A percentile compares a stretch with the other conserved stretches of the same genome.
Evolutionary conservation across 108 stramenopile genomes (phyloP).

Genomic region (Licmophora abbreviata): DNA sequence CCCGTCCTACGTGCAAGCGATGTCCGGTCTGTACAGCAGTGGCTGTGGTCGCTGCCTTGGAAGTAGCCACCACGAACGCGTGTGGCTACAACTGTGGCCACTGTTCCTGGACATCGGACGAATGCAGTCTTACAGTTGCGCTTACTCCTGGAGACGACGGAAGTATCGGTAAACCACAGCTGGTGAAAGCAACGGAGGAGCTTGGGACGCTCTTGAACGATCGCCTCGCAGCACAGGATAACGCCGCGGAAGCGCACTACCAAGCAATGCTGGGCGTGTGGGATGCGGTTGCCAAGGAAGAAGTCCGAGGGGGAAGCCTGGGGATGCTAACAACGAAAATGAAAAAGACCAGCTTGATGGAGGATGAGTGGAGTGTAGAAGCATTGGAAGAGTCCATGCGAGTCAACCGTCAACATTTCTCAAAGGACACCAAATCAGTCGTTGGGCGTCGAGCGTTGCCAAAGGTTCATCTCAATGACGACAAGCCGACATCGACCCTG

Average conservation of each 20-base stretch:
- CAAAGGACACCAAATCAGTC: neutral
- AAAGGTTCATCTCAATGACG: constrained; percentile 8
- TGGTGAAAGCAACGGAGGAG: constrained; percentile 16
- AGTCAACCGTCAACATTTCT: constrained; percentile 16
- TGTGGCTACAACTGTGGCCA: constrained; percentile 38
- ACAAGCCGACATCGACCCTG: neutral
- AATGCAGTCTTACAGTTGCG: constrained; percentile 12
- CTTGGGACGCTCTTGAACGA: constrained; percentile 10
- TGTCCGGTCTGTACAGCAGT: constrained; percentile 61
- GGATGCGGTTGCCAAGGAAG: constrained; percentile 21
- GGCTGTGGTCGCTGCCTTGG: constrained; percentile 22
- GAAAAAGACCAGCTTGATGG: constrained; percentile 6
- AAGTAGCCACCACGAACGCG: constrained; percentile 3
- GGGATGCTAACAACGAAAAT: neutral
- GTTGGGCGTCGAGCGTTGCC: constrained; percentile 15
- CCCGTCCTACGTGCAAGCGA: constrained; percentile 30
- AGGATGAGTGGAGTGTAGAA: constrained; percentile 45
- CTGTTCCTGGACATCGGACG: constrained; percentile 36
- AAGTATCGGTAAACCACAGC: constrained; percentile 13
- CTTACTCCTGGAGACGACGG: constrained; percentile 12
- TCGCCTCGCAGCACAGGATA: neutral
- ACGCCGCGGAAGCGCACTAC: constrained; percentile 14
- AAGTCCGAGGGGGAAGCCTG: neutral
- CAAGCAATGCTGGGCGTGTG: constrained; percentile 15
- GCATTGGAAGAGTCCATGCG: constrained; percentile 44